These are phyloP conservation scores for Myxozyma sirexii DNA, from an alignment of 805 yeast genomes.

Conservation along the genomic window DNA sequence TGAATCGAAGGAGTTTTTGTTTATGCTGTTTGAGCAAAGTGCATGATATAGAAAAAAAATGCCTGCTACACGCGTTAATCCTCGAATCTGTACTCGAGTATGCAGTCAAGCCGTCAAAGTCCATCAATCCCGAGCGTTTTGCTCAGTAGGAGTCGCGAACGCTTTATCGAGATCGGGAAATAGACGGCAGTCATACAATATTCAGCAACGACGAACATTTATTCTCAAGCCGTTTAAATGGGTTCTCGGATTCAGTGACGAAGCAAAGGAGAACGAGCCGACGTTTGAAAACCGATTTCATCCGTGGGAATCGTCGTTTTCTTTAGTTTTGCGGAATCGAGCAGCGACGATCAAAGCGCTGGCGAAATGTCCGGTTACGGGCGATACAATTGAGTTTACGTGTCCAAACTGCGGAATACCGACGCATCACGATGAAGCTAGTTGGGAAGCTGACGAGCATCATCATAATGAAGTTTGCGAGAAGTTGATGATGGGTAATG, in stretches of 20 bases:
- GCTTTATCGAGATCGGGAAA: too few relatives aligned
- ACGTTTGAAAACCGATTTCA: constrained; percentile 74
- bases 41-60: too few relatives aligned
- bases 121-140: too few relatives aligned
- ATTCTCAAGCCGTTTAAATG: constrained; percentile 49
- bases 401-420: constrained; percentile 97
- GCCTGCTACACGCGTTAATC: too few relatives aligned
- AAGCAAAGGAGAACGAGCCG: constrained; percentile 66
- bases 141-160: too few relatives aligned
- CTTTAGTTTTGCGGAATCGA: constrained; percentile 81
- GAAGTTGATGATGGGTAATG: constrained; percentile 79
- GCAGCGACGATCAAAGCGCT: constrained; percentile 85
- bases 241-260: constrained; percentile 60
- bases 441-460: constrained; percentile 78
- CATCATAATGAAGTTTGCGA: constrained; percentile 76
- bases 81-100: too few relatives aligned
- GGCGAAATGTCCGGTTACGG: constrained; percentile 79
- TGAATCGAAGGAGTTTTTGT: too few relatives aligned
- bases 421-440: constrained; percentile 86
- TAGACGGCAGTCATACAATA: too few relatives aligned
- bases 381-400: constrained; percentile 73
- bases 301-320: constrained; percentile 91
- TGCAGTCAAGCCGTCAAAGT: too few relatives aligned
- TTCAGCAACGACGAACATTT: constrained; percentile 32
- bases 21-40: too few relatives aligned